These are phyloP conservation scores for Withania somnifera DNA, from an alignment of 305 asterid species.

Conservation along the genomic window DNA sequence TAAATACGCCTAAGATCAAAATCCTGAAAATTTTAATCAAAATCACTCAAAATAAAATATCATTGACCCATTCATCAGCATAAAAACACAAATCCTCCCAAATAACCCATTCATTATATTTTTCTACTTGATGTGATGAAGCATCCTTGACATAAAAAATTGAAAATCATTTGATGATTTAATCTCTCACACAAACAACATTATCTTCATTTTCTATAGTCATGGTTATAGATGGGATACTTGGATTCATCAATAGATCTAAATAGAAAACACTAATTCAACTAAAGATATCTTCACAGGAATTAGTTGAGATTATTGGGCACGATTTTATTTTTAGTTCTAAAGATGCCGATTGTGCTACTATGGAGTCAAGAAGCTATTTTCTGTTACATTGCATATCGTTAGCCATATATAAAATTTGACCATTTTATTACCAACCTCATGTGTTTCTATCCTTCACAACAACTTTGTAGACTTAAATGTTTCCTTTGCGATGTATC, in stretches of 20 bases:
- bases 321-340: slow-evolving; percentile 25
- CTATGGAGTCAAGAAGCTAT: slow-evolving; percentile 17
- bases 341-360: slow-evolving; percentile 10
- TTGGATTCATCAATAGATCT: slow-evolving; percentile 61
- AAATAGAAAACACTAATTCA: slow-evolving; percentile 40
- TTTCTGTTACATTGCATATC: slow-evolving; percentile 52
- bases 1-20: too few relatives aligned
- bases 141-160: too few relatives aligned
- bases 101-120: too few relatives aligned
- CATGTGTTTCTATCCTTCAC: slow-evolving; percentile 47
- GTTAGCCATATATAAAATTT: slow-evolving; percentile 64
- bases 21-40: too few relatives aligned
- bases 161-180: too few relatives aligned
- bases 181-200: slow-evolving; percentile 23
- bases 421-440: slow-evolving; percentile 42
- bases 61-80: too few relatives aligned
- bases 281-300: slow-evolving; percentile 42
- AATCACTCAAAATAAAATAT: too few relatives aligned
- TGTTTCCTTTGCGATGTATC: slow-evolving; percentile 55
- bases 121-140: too few relatives aligned
- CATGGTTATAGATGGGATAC: slow-evolving; percentile 75
- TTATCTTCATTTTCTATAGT: slow-evolving; percentile 48
- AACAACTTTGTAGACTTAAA: slow-evolving; percentile 45
- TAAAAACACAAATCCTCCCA: too few relatives aligned
- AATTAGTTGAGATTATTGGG: slow-evolving; percentile 37